A percentile compares a stretch with the other conserved stretches of the same genome.
phyloP scores from a whole-genome alignment of 345 rosid genomes.

The Arabidopsis arenosa region DNA sequence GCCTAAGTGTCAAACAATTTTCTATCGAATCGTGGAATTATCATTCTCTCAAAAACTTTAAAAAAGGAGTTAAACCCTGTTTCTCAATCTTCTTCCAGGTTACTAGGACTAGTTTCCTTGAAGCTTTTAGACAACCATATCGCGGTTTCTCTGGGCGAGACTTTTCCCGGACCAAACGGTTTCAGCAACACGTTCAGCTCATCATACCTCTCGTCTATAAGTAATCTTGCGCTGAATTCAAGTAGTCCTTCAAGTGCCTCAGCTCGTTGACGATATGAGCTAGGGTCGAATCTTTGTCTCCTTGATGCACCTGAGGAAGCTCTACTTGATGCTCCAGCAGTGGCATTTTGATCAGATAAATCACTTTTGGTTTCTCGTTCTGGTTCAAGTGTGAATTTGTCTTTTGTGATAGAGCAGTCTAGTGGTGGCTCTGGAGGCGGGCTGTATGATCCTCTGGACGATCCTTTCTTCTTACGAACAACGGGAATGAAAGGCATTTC shows the following conservation, averaged over 20 bases:
- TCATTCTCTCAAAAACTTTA: constrained; percentile 42
- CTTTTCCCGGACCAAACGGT: constrained; percentile 98
- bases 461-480: constrained; percentile 49
- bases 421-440: constrained; percentile 58
- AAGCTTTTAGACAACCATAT: constrained; percentile 98
- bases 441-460: constrained; percentile 70
- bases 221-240: constrained; percentile 92
- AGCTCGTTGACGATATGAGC: constrained; percentile 89
- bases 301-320: constrained; percentile 73
- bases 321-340: constrained; percentile 87
- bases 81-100: constrained; percentile 58
- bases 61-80: not conserved
- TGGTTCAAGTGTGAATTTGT: constrained; percentile 84
- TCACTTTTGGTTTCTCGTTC: constrained; percentile 70
- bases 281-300: constrained; percentile 74
- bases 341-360: constrained; percentile 85
- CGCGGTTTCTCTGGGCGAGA: constrained; percentile 96
- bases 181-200: constrained; percentile 88
- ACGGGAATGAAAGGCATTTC: constrained; percentile 68
- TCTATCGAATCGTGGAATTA: constrained; percentile 37
- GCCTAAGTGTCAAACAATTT: constrained; percentile 32
- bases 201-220: constrained; percentile 88
- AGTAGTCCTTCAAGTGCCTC: constrained; percentile 98
- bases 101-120: constrained; percentile 67
- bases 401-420: constrained; percentile 82